Base-by-base conservation (phyloP, 2,329 filamentous ascomycete species). In the Akanthomyces uredinophilus region DNA sequence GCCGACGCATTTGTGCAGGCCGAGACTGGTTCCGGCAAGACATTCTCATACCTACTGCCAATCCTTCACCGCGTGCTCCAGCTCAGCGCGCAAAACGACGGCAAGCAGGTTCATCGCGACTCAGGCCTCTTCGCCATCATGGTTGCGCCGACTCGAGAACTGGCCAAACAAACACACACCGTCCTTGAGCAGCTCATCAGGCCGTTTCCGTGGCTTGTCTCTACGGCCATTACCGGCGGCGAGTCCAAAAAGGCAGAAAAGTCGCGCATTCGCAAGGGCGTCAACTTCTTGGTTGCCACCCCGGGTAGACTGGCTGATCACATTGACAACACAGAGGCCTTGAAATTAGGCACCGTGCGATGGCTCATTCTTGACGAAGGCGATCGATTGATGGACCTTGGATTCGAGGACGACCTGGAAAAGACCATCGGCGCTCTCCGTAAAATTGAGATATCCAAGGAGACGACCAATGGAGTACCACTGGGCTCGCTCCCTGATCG, bases 291-390 rank as follows among this genome's bases (percentile, higher is more conserved):
- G 41, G 92, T 99, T 47, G 95, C 95, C 3, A 99, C 95, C 0
- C 95, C 95, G 0, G 95, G 95, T 70, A 86, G 95, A 64, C 79
- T 99, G 63, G 90, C 88, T 4, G 95, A 99, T 78, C 95, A 99
- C 75, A 78, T 99, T 53, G 89, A 96, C 68, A 92, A 97, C 71
- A 99, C 95, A 0, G 87, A 96, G 74, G 92, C 88, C 0, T 79
- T 99, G 58, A 91, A 95, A 66, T 87, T 98, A 46, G 90, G 90
- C 69, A 93, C 89, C 24, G 94, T 97, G 5, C 83, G 94, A 64
- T 99, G 95, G 95, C 78, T 99, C 27, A 88, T 99, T 2, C 82
- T 99, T 6, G 95, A 99, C 69, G 95, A 99, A 75, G 95, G 95
- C 35, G 95, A 99, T 80, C 85, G 95, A n/a, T 79, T 99, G 72